These are phyloP conservation scores for Globisporangium megalacanthum DNA, from an alignment of 352 stramenopile genomes.

Conservation along the genomic window DNA sequence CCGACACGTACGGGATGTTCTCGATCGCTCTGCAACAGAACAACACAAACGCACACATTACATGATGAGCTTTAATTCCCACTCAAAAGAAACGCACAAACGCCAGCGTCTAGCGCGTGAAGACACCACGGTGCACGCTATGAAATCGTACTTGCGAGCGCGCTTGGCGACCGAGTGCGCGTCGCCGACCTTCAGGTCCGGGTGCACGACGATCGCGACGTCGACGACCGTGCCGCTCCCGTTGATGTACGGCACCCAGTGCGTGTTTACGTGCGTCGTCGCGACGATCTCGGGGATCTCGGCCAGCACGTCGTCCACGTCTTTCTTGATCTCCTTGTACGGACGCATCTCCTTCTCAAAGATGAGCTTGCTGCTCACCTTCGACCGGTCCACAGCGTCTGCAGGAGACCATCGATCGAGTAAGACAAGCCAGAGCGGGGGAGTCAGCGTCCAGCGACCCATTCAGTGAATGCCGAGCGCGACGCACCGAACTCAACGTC, in stretches of 20 bases:
- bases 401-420: conserved; percentile 1
- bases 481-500: conserved; percentile 62
- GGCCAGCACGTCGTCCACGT: conserved; percentile 55
- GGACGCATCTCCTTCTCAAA: conserved; percentile 59
- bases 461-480: not conserved
- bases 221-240: conserved; percentile 68
- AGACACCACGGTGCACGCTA: not conserved
- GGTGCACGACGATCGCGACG: conserved; percentile 70
- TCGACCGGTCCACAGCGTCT: conserved; percentile 20
- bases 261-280: conserved; percentile 78
- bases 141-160: conserved; percentile 47
- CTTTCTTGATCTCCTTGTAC: conserved; percentile 68
- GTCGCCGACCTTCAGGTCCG: conserved; percentile 70
- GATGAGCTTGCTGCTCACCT: conserved; percentile 23
- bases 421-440: too few species aligned
- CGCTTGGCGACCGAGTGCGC: conserved; percentile 68
- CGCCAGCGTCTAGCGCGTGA: not conserved
- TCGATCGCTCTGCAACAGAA: conserved; percentile 55
- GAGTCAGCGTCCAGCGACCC: not conserved
- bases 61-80: not conserved
- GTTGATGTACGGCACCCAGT: conserved; percentile 63
- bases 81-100: not conserved
- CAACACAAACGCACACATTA: not conserved
- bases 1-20: conserved; percentile 65
- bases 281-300: conserved; percentile 63